Base-by-base conservation (phyloP, 805 yeast genomes). In the Spathaspora hagerdaliae region DNA sequence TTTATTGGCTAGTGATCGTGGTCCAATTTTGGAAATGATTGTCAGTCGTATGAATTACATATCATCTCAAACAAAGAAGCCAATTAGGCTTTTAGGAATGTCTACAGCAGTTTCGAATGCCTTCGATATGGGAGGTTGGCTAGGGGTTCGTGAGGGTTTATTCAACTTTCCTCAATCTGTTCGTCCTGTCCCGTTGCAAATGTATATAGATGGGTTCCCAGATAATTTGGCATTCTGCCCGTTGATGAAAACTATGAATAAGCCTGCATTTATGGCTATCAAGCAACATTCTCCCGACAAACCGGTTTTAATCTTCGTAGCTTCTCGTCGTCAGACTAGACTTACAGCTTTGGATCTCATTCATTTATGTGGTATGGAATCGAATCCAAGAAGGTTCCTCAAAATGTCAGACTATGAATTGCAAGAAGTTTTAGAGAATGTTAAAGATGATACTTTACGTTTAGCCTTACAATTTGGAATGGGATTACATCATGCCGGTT, bases 251-350 rank as follows among this genome's bases (percentile, higher is more conserved):
- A 86, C 82, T 19, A 87, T 80, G 94, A 89, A 83, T 73, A 89
- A 77, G 56, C 97, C 97, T 1, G 92, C 96, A 0, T 90, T 86
- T 57, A 79, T 85, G 84, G 96, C 97, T 0, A 90, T 90, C 51
- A 87, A 89, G 58, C 89, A 87, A 51, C 96, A 91, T 60, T 86
- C 96, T 0, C 95, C 96, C 1, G 70, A 69, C 14, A 83, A 90
- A 59, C 96, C 97, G 0, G 92, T 85, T 9, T 72, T 87, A 53
- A 82, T 87, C n/a, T 87, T 87, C 56, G 95, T 87, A 33, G 89
- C 94, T 1, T 85, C 94, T 2, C 75, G 95, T 58, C 71, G 95
- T 48, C 95, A 87, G 63, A 87, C 95, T 0, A 69, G 95, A 48
- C 74, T 87, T 42, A 87, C 95, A 0, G 89, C 95, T 0, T 69